Conservation (phyloP, 306 rosid genomes). For the Heteromeles arbutifolia region DNA sequence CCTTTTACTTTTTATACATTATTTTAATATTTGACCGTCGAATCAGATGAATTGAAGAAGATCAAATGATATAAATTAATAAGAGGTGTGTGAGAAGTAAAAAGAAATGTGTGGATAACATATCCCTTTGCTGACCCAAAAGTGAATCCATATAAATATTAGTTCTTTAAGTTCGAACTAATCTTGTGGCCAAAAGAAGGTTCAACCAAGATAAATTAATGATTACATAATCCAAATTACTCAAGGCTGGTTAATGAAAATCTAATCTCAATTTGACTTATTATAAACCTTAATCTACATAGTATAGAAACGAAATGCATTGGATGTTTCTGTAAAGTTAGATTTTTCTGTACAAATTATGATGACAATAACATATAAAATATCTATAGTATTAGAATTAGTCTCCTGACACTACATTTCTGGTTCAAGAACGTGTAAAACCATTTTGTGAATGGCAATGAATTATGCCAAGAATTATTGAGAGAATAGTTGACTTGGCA, state of each 20-base stretch:
- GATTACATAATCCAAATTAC: constrained; percentile 1
- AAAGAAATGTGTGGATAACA: too few relatives aligned
- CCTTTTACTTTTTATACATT: too few relatives aligned
- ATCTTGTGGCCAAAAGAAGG: background rate
- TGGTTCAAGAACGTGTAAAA: background rate
- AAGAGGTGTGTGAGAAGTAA: too few relatives aligned
- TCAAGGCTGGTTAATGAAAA: background rate
- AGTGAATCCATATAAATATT: background rate
- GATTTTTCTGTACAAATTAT: background rate
- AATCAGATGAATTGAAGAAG: too few relatives aligned
- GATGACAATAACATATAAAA: background rate
- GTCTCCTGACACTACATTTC: background rate
- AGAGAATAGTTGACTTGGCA: too few relatives aligned
- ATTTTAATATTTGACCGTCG: too few relatives aligned
- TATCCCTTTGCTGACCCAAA: background rate
- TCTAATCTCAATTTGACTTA: background rate
- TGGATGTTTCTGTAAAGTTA: background rate
- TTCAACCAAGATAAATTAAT: background rate
- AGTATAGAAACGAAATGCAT: background rate
- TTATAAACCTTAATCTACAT: background rate
- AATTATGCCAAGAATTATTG: too few relatives aligned
- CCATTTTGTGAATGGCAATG: too few relatives aligned
- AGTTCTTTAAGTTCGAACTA: background rate
- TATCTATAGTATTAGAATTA: background rate
- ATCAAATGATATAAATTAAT: too few relatives aligned